Base-by-base conservation (phyloP, 352 stramenopile genomes). In the Phytophthora meadii region DNA sequence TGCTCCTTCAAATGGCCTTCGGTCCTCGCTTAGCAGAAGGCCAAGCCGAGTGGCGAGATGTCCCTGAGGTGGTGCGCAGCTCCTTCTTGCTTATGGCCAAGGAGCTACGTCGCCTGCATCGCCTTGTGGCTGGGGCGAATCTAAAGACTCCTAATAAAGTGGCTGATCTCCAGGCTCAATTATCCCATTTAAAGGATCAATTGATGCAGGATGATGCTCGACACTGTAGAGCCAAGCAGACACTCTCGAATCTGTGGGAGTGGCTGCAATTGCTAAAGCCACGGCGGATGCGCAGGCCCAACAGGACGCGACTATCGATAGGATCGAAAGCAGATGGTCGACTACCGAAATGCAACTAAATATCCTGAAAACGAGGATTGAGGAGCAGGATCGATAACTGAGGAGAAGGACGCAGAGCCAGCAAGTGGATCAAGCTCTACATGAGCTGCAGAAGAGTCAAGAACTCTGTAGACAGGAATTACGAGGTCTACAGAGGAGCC, bases 241-340 rank as follows among this genome's bases (percentile, higher is more conserved):
- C 47, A 17, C 40, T 58, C 53, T 50, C 47, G 11, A 54, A 22
- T 50, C n/a, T 70, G 9, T 65, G 54, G 54, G 61, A 52, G 45
- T 65, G 40, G 61, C 54, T 2, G 54, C 54, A 15, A 59, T 42
- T 1, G 54, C 46, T 15, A n/a, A 56, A 17, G 47, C 34, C 5
- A 39, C 54, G 5, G 54, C 40, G 3, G 36, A 63, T n/a, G 46
- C 47, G 12, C 54, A 60, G n/a, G 27, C 12, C 2, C 19, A 19
- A 19, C 19, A 19, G 19, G 19, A 19, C 19, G 44, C 39, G 12
- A 32, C 48, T n/a, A 51, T 25, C 2, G 37, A 60, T 11, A 49
- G 12, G 12, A 27, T 56, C 3, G n/a, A 22, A 14, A 34, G 9
- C 17, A 60, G 36, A 49, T 70, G 61, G 54, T 10, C 19, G n/a